Evolutionary conservation across 2,329 filamentous ascomycete species (phyloP), one percentile per base, ranked within the genome.

Genomic region (Diaporthe helianthi): DNA sequence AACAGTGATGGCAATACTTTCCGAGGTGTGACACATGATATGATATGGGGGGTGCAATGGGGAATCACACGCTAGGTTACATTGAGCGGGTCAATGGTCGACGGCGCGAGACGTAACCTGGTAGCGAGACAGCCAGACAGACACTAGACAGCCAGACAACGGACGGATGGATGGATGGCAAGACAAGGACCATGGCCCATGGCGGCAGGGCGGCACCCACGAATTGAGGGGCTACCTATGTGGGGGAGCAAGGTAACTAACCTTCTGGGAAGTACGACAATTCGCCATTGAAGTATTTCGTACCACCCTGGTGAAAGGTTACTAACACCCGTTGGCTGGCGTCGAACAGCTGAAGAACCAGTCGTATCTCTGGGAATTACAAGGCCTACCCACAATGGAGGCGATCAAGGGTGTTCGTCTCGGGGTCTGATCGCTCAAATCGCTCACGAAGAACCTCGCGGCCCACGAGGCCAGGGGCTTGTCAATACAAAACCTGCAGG

Each of bases 401-500:
- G 58, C 29, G 58, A 63, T 63, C 58, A 63, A 63, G 58, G 58
- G 44, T 49, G 58, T 63, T 63, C 58, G 13, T 49, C 58, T 26
- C 36, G 29, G 41, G 58, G 58, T 63, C 58, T 63, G 58, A 63
- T 63, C 58, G 58, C 58, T 44, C 44, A 44, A 49, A 36, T 19
- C 29, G 58, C 44, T 49, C 44, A 63, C 29, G 8, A 36, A 47
- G 58, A 63, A 36, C 26, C 58, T 49, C 58, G 58, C 49, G 29
- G 58, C 19, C 44, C 58, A 49, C 44, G 26, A 63, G 44, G 58
- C 44, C 22, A 29, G 58, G 58, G 44, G n/a, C 44, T 49, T 63
- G 44, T 63, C n/a, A 63, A 63, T 63, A 44, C 58, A 63, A 63
- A 63, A 63, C 58, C 58, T 63, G 58, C 58, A 49, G 58, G 58